Evolutionary conservation across 2,329 filamentous ascomycete species (phyloP).

Genomic region (Penicillium brevicompactum): DNA sequence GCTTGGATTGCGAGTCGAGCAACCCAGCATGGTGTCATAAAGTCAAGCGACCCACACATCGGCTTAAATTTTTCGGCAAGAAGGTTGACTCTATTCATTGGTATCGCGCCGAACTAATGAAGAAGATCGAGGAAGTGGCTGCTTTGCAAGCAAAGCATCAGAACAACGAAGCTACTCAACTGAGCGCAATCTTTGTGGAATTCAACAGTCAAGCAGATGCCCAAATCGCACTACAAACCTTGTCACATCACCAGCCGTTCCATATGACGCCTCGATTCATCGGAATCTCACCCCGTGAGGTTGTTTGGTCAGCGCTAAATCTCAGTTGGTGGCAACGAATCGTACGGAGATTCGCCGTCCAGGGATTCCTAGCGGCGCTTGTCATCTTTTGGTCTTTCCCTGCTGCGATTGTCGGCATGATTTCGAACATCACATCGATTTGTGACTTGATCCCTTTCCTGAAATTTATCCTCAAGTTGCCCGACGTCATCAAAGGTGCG

Average conservation of each 20-base stretch:
- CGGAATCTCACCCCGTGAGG: constrained; percentile 76
- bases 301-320: constrained; percentile 84
- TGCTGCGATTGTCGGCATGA: constrained; percentile 77
- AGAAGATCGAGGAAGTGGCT: constrained; percentile 70
- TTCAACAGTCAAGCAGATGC: constrained; percentile 80
- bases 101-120: constrained; percentile 73
- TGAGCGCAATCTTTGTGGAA: constrained; percentile 85
- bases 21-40: constrained; percentile 30
- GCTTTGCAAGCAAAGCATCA: constrained; percentile 66
- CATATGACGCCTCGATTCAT: constrained; percentile 88
- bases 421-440: constrained; percentile 81
- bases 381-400: constrained; percentile 85
- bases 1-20: constrained; percentile 33
- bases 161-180: constrained; percentile 62
- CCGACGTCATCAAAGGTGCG: constrained; percentile 70
- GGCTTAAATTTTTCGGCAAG: constrained; percentile 70
- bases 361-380: constrained; percentile 70
- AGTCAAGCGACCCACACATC: constrained; percentile 71
- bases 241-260: constrained; percentile 81
- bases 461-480: constrained; percentile 73
- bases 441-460: constrained; percentile 59
- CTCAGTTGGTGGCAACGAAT: constrained; percentile 84
- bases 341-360: constrained; percentile 67
- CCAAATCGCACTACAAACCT: constrained; percentile 79
- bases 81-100: constrained; percentile 91